phyloP scores from a whole-genome alignment of 225 moss, liverwort and hornwort genomes.

The Thuidium tamariscinum region DNA sequence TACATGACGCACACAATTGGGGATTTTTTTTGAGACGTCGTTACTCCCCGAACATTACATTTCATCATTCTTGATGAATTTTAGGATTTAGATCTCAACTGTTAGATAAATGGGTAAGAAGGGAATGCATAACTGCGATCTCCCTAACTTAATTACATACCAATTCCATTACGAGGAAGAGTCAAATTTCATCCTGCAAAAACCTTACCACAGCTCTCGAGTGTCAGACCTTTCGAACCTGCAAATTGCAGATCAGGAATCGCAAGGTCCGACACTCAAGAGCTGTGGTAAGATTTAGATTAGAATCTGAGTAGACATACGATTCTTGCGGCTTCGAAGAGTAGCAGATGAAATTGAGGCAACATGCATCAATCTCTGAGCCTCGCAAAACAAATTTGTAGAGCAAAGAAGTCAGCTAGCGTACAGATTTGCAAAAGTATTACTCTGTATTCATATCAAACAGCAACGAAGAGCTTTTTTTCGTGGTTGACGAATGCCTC shows the following conservation, averaged over 20 bases:
- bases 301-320: too few relatives aligned
- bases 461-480: background rate
- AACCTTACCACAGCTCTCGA: background rate
- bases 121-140: too few relatives aligned
- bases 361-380: background rate
- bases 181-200: background rate
- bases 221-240: background rate
- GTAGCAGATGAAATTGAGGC: background rate
- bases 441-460: too few relatives aligned
- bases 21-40: background rate
- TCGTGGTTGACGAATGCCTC: background rate
- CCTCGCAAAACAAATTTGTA: background rate
- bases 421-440: background rate
- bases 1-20: background rate
- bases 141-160: background rate
- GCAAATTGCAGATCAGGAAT: too few relatives aligned
- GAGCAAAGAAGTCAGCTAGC: background rate
- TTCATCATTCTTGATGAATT: background rate
- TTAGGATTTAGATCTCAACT: background rate
- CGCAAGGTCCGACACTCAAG: background rate
- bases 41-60: background rate
- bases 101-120: background rate
- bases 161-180: background rate
- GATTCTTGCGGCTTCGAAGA: background rate
- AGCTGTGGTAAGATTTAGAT: background rate